Evolutionary conservation across 495 filamentous ascomycete species (phyloP), one percentile per base, ranked within the genome.

Genomic region (Ramalina peruviana): DNA sequence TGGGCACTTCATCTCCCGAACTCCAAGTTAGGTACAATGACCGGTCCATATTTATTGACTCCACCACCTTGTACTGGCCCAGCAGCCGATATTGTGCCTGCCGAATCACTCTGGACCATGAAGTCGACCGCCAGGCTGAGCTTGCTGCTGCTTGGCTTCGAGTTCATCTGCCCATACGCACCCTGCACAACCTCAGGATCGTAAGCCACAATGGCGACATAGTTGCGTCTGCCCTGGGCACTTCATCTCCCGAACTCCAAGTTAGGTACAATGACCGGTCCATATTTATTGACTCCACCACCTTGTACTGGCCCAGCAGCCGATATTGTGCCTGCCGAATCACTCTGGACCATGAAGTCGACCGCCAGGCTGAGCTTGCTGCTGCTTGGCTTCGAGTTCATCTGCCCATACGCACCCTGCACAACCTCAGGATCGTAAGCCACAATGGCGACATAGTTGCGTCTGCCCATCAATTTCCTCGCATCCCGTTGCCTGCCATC

Each of bases 291-390:
- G 33, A 94, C 87, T 54, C 67, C 69, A 19, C 75, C 81, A 60
- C 79, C 86, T 1, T 74, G 73, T 25, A 51, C 48, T 3, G 45
- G 45, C 12, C 45, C 45, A 21, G 20, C 10, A 10, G 45, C 45
- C 16, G 45, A 37, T 17, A 48, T 36, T 1, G 30, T 19, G 19
- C 3, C 87, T 83, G 55, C 20, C 1, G 30, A 45, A 50, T 95
- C 90, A 2, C 85, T 86, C 69, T 98, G 92, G 15, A 98, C 92
- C 70, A 98, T 90, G 60, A 96, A 98, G 62, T 98, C 92, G 6
- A 92, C 85, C 9, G 90, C 90, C 26, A 98, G 68, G 65, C 86
- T 95, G 54, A 97, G 56, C 70, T 80, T 62, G 5, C 68, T 69
- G n/a, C n/a, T 16, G 19, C 20, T 16, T 13, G 30, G 30, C 33